Evolutionary conservation across 441 rosid genomes (phyloP).

Genomic region (Hura crepitans): DNA sequence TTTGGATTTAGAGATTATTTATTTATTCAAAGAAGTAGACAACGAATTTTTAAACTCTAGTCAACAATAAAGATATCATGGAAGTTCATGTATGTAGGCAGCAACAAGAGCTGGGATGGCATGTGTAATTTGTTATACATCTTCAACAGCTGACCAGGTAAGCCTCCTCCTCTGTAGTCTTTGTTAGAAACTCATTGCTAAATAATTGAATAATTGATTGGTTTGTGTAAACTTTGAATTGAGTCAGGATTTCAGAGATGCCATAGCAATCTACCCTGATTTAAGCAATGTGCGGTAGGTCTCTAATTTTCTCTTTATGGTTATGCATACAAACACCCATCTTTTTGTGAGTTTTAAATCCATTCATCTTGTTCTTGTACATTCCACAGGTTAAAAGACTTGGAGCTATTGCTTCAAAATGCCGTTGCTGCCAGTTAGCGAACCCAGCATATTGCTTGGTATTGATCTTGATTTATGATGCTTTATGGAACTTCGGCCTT

Average conservation of each 20-base stretch:
- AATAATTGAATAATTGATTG: conserved; percentile 8
- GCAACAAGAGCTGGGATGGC: conserved; percentile 87
- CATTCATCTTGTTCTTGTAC: conserved; percentile 5
- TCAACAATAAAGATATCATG: conserved; percentile 7
- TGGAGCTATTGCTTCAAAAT: conserved; percentile 59
- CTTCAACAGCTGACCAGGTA: conserved; percentile 89
- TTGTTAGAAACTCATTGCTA: neutral
- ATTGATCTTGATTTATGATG: neutral
- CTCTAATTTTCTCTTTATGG: neutral
- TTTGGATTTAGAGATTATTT: neutral
- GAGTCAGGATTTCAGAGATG: conserved; percentile 74
- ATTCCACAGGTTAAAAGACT: conserved; percentile 58
- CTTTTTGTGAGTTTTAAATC: neutral
- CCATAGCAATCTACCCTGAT: conserved; percentile 76
- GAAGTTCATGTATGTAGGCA: conserved; percentile 51
- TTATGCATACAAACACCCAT: neutral
- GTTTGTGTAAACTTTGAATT: neutral
- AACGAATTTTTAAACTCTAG: neutral
- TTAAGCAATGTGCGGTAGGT: conserved; percentile 62
- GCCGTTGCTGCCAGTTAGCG: conserved; percentile 41
- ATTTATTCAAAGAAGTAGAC: neutral
- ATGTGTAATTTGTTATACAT: conserved; percentile 68
- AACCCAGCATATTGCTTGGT: conserved; percentile 4
- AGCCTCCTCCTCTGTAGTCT: conserved; percentile 11
- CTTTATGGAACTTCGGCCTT: neutral